phyloP scores from a whole-genome alignment of 176 grass and related monocot genomes.

The Juncus inflexus region DNA sequence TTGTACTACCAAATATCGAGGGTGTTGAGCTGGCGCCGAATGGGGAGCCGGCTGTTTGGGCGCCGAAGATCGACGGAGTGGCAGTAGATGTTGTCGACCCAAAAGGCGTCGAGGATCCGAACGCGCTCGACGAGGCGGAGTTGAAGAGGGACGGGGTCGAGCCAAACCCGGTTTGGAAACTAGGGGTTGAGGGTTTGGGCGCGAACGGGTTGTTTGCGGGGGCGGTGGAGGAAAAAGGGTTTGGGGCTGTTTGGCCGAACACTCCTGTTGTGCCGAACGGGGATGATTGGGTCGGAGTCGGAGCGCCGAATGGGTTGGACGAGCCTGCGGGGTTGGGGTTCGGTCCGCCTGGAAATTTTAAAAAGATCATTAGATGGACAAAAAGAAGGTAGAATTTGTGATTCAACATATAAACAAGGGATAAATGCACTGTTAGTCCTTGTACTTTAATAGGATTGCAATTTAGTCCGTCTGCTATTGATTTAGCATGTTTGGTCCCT shows the following conservation, averaged over 20 bases:
- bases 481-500: background rate
- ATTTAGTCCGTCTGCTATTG: background rate
- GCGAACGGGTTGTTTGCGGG: slow-evolving; percentile 47
- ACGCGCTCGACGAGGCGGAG: slow-evolving; percentile 31
- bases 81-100: slow-evolving; percentile 18
- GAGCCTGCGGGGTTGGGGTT: slow-evolving; percentile 35
- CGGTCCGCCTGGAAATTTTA: slow-evolving; percentile 60
- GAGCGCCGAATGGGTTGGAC: slow-evolving; percentile 29
- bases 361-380: slow-evolving; percentile 22
- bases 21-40: slow-evolving; percentile 18
- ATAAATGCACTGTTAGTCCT: background rate
- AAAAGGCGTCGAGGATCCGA: slow-evolving; percentile 37
- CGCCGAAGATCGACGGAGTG: slow-evolving; percentile 19
- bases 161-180: slow-evolving; percentile 39
- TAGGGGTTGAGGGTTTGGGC: slow-evolving; percentile 33
- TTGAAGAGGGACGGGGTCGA: slow-evolving; percentile 28
- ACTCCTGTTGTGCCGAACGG: slow-evolving; percentile 25
- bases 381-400: slow-evolving; percentile 4
- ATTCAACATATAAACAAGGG: slow-evolving; percentile 7
- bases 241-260: slow-evolving; percentile 35
- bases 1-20: slow-evolving; percentile 50
- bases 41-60: slow-evolving; percentile 4
- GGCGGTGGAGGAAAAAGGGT: slow-evolving; percentile 35
- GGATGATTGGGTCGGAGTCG: slow-evolving; percentile 15
- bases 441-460: too few species aligned